Conservation (phyloP, 768 basidiomycete species). For the Tulasnella sp. region DNA sequence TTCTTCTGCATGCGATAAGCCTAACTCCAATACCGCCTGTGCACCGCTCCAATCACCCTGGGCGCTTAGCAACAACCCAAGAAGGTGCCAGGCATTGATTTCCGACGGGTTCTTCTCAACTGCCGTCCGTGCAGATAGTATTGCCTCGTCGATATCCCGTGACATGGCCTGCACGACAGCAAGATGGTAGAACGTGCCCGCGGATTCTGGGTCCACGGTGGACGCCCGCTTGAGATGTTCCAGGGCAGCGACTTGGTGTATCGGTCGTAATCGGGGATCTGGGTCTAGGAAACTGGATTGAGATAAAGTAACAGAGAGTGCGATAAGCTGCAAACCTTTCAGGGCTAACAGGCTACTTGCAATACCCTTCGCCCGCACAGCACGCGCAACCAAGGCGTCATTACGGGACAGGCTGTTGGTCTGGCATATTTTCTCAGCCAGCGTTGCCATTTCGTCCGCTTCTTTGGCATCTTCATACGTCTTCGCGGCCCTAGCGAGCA, state of each 20-base stretch:
- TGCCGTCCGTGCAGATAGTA: conserved; percentile 52
- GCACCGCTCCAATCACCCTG: conserved; percentile 72
- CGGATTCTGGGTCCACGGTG: conserved; percentile 23
- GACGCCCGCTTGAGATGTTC: conserved; percentile 26
- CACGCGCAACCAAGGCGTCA: conserved; percentile 20
- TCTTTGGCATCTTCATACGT: conserved; percentile 34
- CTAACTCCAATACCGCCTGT: conserved; percentile 62
- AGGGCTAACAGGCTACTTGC: conserved; percentile 56
- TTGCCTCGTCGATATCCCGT: conserved; percentile 55
- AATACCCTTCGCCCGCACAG: conserved; percentile 40
- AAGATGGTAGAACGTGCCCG: conserved; percentile 57
- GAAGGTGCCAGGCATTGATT: conserved; percentile 79
- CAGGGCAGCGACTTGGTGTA: conserved; percentile 36
- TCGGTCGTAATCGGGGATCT: conserved; percentile 47
- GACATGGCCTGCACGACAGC: conserved; percentile 59
- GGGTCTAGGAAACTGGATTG: conserved; percentile 36
- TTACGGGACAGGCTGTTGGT: conserved; percentile 12
- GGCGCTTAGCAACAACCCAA: conserved; percentile 70
- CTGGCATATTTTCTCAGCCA: conserved; percentile 36
- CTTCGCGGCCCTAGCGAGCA: conserved; percentile 43
- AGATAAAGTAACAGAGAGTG: not conserved
- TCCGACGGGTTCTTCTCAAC: conserved; percentile 51
- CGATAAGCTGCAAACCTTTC: conserved; percentile 38
- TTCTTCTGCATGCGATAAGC: conserved; percentile 46
- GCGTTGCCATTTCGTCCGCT: conserved; percentile 44